Percentiles rank a stretch among this genome's conserved stretches.
Conservation (phyloP, 2,329 filamentous ascomycete genomes). For the Ampelomyces quisqualis region DNA sequence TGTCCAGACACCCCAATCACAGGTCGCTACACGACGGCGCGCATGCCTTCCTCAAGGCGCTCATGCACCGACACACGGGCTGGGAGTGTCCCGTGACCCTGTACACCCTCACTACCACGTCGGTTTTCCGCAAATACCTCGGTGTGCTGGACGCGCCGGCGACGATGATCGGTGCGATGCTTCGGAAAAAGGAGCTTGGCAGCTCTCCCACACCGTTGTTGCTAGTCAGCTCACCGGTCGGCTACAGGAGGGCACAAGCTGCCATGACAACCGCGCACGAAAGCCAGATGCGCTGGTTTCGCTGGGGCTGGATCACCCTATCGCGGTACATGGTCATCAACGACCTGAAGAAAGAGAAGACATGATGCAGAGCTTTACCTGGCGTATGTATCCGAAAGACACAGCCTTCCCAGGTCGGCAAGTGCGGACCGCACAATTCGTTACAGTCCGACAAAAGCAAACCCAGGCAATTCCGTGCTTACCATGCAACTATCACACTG, state of each 20-base stretch:
- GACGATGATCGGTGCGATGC: constrained; percentile 62
- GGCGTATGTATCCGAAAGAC: too few relatives aligned
- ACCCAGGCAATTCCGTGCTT: too few relatives aligned
- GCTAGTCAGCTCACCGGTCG: constrained; percentile 67
- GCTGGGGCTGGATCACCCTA: constrained; percentile 89
- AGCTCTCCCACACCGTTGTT: constrained; percentile 60
- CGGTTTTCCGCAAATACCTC: constrained; percentile 76
- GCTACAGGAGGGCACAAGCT: constrained; percentile 68
- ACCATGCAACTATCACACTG: too few relatives aligned
- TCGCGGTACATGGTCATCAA: constrained; percentile 97
- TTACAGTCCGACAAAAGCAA: too few relatives aligned
- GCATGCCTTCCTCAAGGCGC: constrained; percentile 65
- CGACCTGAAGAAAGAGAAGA: constrained; percentile 67
- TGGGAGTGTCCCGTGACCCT: constrained; percentile 75
- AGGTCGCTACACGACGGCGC: constrained; percentile 84
- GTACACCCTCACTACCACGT: constrained; percentile 78
- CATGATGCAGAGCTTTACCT: too few relatives aligned
- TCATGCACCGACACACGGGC: constrained; percentile 65
- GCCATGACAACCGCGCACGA: constrained; percentile 89
- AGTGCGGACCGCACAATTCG: too few relatives aligned
- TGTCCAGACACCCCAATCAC: constrained; percentile 92
- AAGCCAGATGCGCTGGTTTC: constrained; percentile 98
- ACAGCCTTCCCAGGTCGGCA: too few relatives aligned
- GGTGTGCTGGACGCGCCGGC: constrained; percentile 73
- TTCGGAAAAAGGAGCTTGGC: constrained; percentile 55